Percentiles rank a stretch among this genome's conserved stretches.
phyloP scores from a whole-genome alignment of 73 alveolate genomes.

The Paramecium sonneborni region DNA sequence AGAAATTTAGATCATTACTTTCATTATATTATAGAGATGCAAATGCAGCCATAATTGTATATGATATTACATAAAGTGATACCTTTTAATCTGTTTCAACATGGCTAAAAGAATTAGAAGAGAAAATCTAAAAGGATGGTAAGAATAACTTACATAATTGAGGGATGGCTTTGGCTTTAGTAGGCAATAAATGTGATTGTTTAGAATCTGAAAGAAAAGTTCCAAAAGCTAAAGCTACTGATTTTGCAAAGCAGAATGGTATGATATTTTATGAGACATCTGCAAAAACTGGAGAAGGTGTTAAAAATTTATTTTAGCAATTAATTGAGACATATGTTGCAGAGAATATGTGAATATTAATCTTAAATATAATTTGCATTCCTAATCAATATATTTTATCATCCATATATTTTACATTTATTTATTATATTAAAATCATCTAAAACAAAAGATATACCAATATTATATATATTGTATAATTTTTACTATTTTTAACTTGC shows the following conservation, averaged over 20 bases:
- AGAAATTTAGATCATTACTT: slow-evolving; percentile 72
- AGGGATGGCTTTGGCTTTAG: slow-evolving; percentile 66
- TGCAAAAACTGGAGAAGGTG: slow-evolving; percentile 76
- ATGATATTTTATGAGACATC: slow-evolving; percentile 65
- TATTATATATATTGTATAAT: no score
- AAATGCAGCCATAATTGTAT: slow-evolving; percentile 76
- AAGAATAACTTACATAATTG: background rate
- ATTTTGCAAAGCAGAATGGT: slow-evolving; percentile 65
- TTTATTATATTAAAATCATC: no score
- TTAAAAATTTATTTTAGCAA: slow-evolving; percentile 61
- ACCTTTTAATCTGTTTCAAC: slow-evolving; percentile 65
- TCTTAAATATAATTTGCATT: background rate
- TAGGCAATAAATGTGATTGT: slow-evolving; percentile 71
- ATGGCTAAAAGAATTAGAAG: slow-evolving; percentile 68
- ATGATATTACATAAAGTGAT: slow-evolving; percentile 72
- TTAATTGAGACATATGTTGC: slow-evolving; percentile 51
- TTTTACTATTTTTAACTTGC: no score
- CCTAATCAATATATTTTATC: background rate
- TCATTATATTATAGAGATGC: slow-evolving; percentile 77
- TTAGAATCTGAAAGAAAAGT: slow-evolving; percentile 62
- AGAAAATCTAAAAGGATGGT: slow-evolving; percentile 59
- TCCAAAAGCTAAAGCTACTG: slow-evolving; percentile 53
- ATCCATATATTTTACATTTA: no score
- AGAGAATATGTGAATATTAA: slow-evolving; percentile 17
- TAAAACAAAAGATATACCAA: background rate